Evolutionary conservation across 441 rosid genomes (phyloP).

Genomic region (Euphorbia schlechtendalii): DNA sequence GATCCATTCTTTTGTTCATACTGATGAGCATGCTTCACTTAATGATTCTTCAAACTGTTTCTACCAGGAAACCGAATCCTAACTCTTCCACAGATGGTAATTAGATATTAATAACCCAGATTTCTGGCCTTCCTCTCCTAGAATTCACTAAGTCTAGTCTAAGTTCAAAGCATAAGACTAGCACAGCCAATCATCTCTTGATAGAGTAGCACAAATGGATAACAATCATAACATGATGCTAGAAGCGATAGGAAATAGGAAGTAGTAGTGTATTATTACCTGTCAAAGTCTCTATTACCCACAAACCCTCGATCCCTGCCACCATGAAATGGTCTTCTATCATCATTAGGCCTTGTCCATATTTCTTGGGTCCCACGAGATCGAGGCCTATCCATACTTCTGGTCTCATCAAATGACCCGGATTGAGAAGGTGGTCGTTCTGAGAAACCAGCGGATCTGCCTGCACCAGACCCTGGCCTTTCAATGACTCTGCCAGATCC

Average conservation of each 20-base stretch:
- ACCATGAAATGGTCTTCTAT: slow-evolving; percentile 74
- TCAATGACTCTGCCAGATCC: slow-evolving; percentile 63
- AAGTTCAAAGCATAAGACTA: background rate
- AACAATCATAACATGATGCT: background rate
- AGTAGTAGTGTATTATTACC: slow-evolving; percentile 36
- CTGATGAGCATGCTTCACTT: no score
- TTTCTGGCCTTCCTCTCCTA: background rate
- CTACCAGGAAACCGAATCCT: no score
- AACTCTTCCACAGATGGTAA: no score
- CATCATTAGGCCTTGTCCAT: slow-evolving; percentile 64
- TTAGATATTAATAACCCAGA: background rate
- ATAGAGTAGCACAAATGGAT: background rate
- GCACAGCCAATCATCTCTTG: background rate
- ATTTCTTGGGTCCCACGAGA: slow-evolving; percentile 70
- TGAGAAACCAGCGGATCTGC: slow-evolving; percentile 44
- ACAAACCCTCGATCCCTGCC: slow-evolving; percentile 77
- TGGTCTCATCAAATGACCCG: slow-evolving; percentile 70
- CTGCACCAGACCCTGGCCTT: slow-evolving; percentile 77
- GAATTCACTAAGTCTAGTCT: background rate
- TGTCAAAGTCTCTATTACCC: slow-evolving; percentile 61
- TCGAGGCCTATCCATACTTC: slow-evolving; percentile 60
- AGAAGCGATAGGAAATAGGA: background rate
- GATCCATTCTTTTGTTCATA: no score
- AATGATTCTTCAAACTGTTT: no score
- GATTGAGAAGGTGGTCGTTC: slow-evolving; percentile 76